These are phyloP conservation scores for Chaetoceros tenuissimus DNA, from an alignment of 108 stramenopile genomes.

Conservation along the genomic window DNA sequence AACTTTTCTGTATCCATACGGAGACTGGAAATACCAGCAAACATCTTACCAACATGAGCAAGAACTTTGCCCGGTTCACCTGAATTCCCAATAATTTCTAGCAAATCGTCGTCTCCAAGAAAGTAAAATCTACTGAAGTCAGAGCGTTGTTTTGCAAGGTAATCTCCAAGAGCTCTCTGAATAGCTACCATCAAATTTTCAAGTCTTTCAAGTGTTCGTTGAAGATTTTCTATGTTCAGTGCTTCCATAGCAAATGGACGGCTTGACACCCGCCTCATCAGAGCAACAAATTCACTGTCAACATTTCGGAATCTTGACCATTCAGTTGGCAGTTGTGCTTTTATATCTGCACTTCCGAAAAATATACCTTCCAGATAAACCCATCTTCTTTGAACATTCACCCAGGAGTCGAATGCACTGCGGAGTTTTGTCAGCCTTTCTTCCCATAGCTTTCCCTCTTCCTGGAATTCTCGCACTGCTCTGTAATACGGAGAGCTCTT, in stretches of 20 bases:
- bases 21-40: slow-evolving; percentile 78
- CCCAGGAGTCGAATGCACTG: slow-evolving; percentile 91
- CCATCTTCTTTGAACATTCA: slow-evolving; percentile 96
- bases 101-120: slow-evolving; percentile 98
- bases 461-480: slow-evolving; percentile 91
- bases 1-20: slow-evolving; percentile 26
- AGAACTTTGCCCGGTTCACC: slow-evolving; percentile 90
- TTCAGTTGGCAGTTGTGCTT: slow-evolving; percentile 92
- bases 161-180: slow-evolving; percentile 94
- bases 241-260: slow-evolving; percentile 86
- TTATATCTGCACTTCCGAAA: slow-evolving; percentile 90
- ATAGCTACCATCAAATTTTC: slow-evolving; percentile 84
- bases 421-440: slow-evolving; percentile 86
- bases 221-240: slow-evolving; percentile 86
- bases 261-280: slow-evolving; percentile 84
- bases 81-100: slow-evolving; percentile 95
- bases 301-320: slow-evolving; percentile 94
- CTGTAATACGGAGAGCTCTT: slow-evolving; percentile 91
- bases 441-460: slow-evolving; percentile 93
- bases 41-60: slow-evolving; percentile 96
- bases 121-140: slow-evolving; percentile 98
- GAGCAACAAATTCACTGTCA: slow-evolving; percentile 86
- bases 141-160: slow-evolving; percentile 91
- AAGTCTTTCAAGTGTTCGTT: slow-evolving; percentile 85
- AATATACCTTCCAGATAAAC: slow-evolving; percentile 97